These are phyloP conservation scores for Ananas comosus DNA, from an alignment of 176 grass and related monocot genomes.

Conservation along the genomic window DNA sequence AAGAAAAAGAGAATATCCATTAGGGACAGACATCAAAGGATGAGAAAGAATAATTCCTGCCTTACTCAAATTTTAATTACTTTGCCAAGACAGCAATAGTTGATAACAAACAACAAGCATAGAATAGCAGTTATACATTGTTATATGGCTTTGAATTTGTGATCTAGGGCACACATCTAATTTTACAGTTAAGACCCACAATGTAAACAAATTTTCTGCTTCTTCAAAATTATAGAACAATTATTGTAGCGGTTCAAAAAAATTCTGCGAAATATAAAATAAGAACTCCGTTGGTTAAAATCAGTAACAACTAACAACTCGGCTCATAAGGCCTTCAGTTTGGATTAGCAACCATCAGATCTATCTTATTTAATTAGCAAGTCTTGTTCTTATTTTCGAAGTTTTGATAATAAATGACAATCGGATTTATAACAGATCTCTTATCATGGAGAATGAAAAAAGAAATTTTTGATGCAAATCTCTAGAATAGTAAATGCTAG, in stretches of 20 bases:
- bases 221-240: no score
- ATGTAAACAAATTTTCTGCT: no score
- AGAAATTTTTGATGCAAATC: background rate
- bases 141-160: no score
- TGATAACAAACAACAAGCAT: background rate
- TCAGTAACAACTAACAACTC: no score
- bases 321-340: background rate
- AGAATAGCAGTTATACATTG: no score
- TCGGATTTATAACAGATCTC: background rate
- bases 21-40: background rate
- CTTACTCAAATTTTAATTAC: background rate
- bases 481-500: background rate
- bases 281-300: no score
- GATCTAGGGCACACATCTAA: no score
- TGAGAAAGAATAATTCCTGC: background rate
- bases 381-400: background rate
- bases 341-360: background rate
- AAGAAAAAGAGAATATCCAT: slow-evolving; percentile 1
- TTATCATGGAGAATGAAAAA: background rate
- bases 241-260: no score
- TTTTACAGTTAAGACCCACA: no score
- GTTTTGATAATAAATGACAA: background rate
- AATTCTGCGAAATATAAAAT: no score
- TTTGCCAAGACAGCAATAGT: background rate
- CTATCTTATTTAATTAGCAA: background rate